Evolutionary conservation across 495 filamentous ascomycete genomes (phyloP).

Genomic region (Geopyxis carbonaria): DNA sequence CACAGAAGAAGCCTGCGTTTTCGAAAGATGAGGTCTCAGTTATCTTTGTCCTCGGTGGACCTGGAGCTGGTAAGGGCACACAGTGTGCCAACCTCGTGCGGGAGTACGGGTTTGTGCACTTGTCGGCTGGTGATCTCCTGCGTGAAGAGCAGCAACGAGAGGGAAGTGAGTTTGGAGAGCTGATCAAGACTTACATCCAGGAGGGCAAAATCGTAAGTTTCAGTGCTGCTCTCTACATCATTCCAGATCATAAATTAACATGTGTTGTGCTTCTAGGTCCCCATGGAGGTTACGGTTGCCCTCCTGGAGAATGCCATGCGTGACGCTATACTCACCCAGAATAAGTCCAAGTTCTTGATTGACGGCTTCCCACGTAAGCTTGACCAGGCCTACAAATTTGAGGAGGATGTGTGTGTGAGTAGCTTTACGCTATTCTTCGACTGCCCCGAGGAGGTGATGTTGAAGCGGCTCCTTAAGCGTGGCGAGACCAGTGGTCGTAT

Average conservation of each 20-base stretch:
- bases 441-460: constrained; percentile 76
- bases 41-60: constrained; percentile 68
- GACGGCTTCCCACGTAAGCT: constrained; percentile 94
- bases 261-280: constrained; percentile 30
- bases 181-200: constrained; percentile 80
- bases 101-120: constrained; percentile 85
- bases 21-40: constrained; percentile 64
- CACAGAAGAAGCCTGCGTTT: constrained; percentile 54
- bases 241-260: not conserved
- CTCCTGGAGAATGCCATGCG: constrained; percentile 86
- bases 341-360: constrained; percentile 57
- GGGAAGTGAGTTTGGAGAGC: constrained; percentile 67
- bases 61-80: constrained; percentile 63
- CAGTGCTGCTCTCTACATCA: too few relatives aligned
- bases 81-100: constrained; percentile 78
- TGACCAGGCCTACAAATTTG: constrained; percentile 88
- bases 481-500: constrained; percentile 79
- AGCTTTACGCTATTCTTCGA: constrained; percentile 79
- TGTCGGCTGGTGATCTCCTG: constrained; percentile 83
- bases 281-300: constrained; percentile 94
- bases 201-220: constrained; percentile 68
- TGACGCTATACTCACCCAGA: constrained; percentile 33
- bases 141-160: constrained; percentile 79
- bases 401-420: constrained; percentile 67
- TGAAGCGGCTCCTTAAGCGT: constrained; percentile 61